phyloP scores from a whole-genome alignment of 2,329 filamentous ascomycete species.

The Colletotrichum lindemuthianum region DNA sequence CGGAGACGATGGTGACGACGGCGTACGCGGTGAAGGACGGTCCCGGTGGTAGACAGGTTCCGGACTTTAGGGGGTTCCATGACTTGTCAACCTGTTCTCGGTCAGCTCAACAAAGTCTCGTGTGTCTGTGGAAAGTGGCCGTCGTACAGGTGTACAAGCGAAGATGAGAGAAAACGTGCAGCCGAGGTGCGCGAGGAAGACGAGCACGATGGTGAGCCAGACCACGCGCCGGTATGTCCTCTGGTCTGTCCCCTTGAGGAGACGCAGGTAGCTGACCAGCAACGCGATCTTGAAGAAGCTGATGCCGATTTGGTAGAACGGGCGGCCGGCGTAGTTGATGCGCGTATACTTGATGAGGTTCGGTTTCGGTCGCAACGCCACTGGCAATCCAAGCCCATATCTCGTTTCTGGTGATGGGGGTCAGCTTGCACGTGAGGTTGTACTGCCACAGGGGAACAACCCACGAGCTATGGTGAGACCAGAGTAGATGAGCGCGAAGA shows the following conservation, averaged over 20 bases:
- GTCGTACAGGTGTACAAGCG: constrained; percentile 57
- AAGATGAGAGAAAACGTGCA: constrained; percentile 61
- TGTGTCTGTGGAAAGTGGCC: background rate
- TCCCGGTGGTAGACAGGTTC: constrained; percentile 56
- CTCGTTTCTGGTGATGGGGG: constrained; percentile 54
- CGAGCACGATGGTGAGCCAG: constrained; percentile 53
- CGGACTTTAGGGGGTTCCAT: constrained; percentile 53
- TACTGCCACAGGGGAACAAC: constrained; percentile 34
- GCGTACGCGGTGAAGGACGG: constrained; percentile 63
- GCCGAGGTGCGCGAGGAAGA: constrained; percentile 58
- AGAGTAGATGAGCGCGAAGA: constrained; percentile 60
- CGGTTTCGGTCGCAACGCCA: constrained; percentile 53
- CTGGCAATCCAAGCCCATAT: constrained; percentile 61
- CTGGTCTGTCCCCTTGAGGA: constrained; percentile 60
- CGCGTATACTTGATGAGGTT: constrained; percentile 57
- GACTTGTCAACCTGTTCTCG: constrained; percentile 50
- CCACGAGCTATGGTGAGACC: constrained; percentile 60
- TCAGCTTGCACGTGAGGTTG: background rate
- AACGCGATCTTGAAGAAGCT: constrained; percentile 66
- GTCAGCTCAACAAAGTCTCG: background rate
- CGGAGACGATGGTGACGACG: constrained; percentile 61
- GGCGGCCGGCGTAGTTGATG: constrained; percentile 63
- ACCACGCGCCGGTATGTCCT: constrained; percentile 55
- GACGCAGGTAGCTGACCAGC: constrained; percentile 61
- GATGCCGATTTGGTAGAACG: constrained; percentile 65